These are phyloP conservation scores for Russula olivacea DNA, from an alignment of 768 basidiomycete genomes.

Conservation along the genomic window DNA sequence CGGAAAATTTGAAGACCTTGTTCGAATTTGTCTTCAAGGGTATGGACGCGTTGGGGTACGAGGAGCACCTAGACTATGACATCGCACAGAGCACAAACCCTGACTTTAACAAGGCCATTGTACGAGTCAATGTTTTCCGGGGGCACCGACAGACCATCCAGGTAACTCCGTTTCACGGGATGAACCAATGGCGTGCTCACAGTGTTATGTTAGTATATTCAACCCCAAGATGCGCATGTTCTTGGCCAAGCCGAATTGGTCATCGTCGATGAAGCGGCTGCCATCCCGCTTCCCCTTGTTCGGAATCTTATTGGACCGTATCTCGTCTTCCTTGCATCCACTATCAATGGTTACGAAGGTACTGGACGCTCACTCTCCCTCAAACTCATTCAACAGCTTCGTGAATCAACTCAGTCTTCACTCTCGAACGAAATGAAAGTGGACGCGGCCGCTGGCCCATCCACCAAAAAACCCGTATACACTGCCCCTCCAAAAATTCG, in stretches of 20 bases:
- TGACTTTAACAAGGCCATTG: slow-evolving; percentile 92
- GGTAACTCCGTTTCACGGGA: slow-evolving; percentile 40
- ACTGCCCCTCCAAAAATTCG: slow-evolving; percentile 64
- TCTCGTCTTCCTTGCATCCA: slow-evolving; percentile 98
- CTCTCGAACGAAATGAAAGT: slow-evolving; percentile 49
- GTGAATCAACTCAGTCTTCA: slow-evolving; percentile 82
- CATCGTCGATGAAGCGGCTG: slow-evolving; percentile 97
- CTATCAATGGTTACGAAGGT: slow-evolving; percentile 98
- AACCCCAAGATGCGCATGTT: slow-evolving; percentile 96
- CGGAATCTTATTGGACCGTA: slow-evolving; percentile 92
- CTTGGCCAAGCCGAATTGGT: slow-evolving; percentile 96
- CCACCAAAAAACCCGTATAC: slow-evolving; percentile 45
- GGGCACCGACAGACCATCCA: slow-evolving; percentile 95
- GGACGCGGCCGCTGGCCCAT: slow-evolving; percentile 39
- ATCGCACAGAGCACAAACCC: slow-evolving; percentile 93
- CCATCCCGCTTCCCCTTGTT: slow-evolving; percentile 94
- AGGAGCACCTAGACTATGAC: slow-evolving; percentile 97
- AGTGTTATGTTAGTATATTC: slow-evolving; percentile 69
- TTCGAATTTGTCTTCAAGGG: slow-evolving; percentile 99
- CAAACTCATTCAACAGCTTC: slow-evolving; percentile 94
- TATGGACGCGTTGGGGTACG: slow-evolving; percentile 88
- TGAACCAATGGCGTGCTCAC: background rate
- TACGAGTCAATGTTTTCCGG: slow-evolving; percentile 89
- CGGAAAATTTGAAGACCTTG: slow-evolving; percentile 95
- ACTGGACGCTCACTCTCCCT: slow-evolving; percentile 98